Evolutionary conservation across 192 early-diverging fungal species (phyloP).

Genomic region (Podila epigama): DNA sequence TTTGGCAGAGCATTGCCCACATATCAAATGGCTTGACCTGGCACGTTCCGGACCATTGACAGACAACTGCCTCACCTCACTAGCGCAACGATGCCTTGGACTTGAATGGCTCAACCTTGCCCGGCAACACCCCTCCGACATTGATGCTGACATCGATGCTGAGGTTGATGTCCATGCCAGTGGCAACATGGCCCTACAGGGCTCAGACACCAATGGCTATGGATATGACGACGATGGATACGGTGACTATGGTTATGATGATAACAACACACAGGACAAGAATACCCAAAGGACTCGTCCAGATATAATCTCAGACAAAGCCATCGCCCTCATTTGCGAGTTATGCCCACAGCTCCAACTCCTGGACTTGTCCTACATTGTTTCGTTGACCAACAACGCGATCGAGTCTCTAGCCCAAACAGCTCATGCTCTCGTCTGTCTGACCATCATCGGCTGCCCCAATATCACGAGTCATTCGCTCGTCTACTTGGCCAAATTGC

Average conservation of each 20-base stretch:
- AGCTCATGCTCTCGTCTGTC: conserved; percentile 40
- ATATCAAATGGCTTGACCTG: conserved; percentile 53
- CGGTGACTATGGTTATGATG: not conserved
- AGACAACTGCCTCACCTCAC: conserved; percentile 11
- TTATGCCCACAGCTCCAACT: conserved; percentile 47
- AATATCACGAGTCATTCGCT: conserved; percentile 46
- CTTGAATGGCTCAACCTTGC: conserved; percentile 54
- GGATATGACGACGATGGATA: no score
- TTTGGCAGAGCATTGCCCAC: conserved; percentile 32
- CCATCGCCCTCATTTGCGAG: conserved; percentile 27
- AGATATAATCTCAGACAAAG: conserved; percentile 27
- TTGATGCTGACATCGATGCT: not conserved
- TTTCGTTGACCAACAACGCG: conserved; percentile 28
- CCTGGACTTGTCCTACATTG: conserved; percentile 50
- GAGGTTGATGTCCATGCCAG: not conserved
- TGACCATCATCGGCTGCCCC: conserved; percentile 55
- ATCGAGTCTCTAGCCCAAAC: conserved; percentile 46
- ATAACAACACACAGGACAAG: not conserved
- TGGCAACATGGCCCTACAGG: no score
- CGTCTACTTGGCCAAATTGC: conserved; percentile 23
- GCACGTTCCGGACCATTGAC: conserved; percentile 33
- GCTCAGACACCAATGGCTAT: no score
- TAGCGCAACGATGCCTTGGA: conserved; percentile 31
- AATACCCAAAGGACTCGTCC: not conserved
- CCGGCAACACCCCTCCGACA: conserved; percentile 8